Evolutionary conservation across 2,329 filamentous ascomycete species (phyloP), one percentile per base, ranked within the genome.

Genomic region (Ophiosphaerella korrae): DNA sequence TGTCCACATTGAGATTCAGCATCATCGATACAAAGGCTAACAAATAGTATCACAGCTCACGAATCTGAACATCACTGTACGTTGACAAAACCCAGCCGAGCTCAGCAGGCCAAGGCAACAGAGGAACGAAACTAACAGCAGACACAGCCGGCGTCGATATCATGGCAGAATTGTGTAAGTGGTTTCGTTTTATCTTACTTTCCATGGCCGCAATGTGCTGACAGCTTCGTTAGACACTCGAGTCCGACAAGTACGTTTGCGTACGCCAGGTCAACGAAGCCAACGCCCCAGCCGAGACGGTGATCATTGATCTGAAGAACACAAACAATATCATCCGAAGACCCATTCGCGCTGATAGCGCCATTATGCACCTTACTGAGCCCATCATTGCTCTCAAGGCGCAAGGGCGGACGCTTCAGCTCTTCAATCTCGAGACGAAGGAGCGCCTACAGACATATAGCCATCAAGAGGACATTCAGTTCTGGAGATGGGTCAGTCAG

Each of bases 401-500:
- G 42, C 91, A 97, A 75, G 89, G 88, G 58, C 85, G 92, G 73
- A 99, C 94, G 62, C 84, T 99, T 55, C 95, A 99, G 80, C 96
- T 99, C 74, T 99, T 99, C 78, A 93, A 99, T 75, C 84, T 99
- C 53, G 87, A 86, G 66, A 85, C 88, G 67, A 99, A 97, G 82
- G 85, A 88, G 76, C 97, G 97, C 83, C 84, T 99, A 69, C 97
- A 97, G 84, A 96, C 93, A 35, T 88, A 92, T 52, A 91, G 89
- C 46, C 97, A 97, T 89, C 91, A 88, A 69, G 94, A 97, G 75
- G 94, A 99, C 77, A 91, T 99, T 45, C 88, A 94, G 56, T 99
- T 96, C 82, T 99, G 94, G 95, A 96, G 96, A 79, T 99, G 94
- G 94, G 91, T 95, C 77, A 96, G 87, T 77, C 90, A 96, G 67